These are phyloP conservation scores for Kalmusia sp. DNA, from an alignment of 2,329 filamentous ascomycete genomes.

Conservation along the genomic window DNA sequence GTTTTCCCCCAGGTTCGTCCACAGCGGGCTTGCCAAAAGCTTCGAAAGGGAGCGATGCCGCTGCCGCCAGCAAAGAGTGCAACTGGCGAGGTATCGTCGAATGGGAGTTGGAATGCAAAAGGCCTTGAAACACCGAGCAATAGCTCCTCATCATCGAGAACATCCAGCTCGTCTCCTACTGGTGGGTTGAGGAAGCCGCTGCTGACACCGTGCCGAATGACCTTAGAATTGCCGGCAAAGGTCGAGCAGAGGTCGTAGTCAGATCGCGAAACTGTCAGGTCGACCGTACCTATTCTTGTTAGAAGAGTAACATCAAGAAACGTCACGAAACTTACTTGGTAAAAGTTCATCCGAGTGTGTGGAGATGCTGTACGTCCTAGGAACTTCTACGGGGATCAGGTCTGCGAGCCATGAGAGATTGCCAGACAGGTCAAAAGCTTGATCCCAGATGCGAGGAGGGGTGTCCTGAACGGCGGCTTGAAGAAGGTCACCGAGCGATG, in stretches of 20 bases:
- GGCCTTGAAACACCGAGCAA: slow-evolving; percentile 62
- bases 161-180: slow-evolving; percentile 47
- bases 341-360: slow-evolving; percentile 59
- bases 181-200: slow-evolving; percentile 63
- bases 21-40: slow-evolving; percentile 32
- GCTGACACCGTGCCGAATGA: slow-evolving; percentile 55
- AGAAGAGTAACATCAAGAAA: background rate
- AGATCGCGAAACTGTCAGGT: slow-evolving; percentile 60
- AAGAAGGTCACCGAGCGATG: slow-evolving; percentile 29
- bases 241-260: slow-evolving; percentile 57
- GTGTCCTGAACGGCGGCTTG: slow-evolving; percentile 33
- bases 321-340: slow-evolving; percentile 37
- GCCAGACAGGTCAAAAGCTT: slow-evolving; percentile 28
- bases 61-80: slow-evolving; percentile 60
- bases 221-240: slow-evolving; percentile 20
- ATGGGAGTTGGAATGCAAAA: slow-evolving; percentile 59
- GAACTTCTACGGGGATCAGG: slow-evolving; percentile 29
- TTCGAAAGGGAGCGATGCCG: slow-evolving; percentile 32
- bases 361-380: slow-evolving; percentile 45
- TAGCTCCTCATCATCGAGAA: slow-evolving; percentile 53
- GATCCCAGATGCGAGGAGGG: slow-evolving; percentile 29
- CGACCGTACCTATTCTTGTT: slow-evolving; percentile 46
- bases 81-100: slow-evolving; percentile 58
- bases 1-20: slow-evolving; percentile 28
- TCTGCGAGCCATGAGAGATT: slow-evolving; percentile 28